Evolutionary conservation across 345 rosid genomes (phyloP), one percentile per base, ranked within the genome.

Genomic region (Chamaenerion angustifolium): DNA sequence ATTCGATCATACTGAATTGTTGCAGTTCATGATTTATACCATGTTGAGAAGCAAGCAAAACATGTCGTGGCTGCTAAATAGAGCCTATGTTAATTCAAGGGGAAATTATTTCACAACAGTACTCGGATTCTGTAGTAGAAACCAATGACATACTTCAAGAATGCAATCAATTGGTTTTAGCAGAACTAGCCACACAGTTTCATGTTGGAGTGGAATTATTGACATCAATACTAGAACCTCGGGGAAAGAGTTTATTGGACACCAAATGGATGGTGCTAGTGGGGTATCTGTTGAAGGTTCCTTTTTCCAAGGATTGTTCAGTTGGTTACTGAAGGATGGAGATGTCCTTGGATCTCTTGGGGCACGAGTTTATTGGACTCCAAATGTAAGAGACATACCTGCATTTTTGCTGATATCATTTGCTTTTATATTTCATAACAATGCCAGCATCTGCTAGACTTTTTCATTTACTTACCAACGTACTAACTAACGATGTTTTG

Each of bases 361-460:
- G 60, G 96, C 98, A 37, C 96, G 96, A 62, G 76, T 85, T 57
- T 89, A 86, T 59, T 92, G 96, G 98, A 92, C 92, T 41, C 96
- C 98, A 48, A 72, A 66, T 64, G 98, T 92, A 82, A 56, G 96
- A 72, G 53, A 49, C 47, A 17, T 50, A 25, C 53, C 51, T 14
- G 15, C 7, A 12, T 19, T 54, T 54, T 41, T 19, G 46, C 35
- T 54, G 13, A 12, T n/a, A 10, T 31, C 37, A 7, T 31, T 15
- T 23, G 42, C 42, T 51, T 54, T 43, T 27, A 18, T 12, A 18
- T 54, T 54, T 21, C 19, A 35, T 8, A 4, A 18, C 12, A 37
- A 19, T 48, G 45, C 50, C 42, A 25, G 19, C 37, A 40, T 50
- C 6, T 13, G 15, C 49, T 19, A 37, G 16, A 11, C 53, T 23